phyloP scores from a whole-genome alignment of 192 early-diverging fungal genomes.

The Coemansia sp. region DNA sequence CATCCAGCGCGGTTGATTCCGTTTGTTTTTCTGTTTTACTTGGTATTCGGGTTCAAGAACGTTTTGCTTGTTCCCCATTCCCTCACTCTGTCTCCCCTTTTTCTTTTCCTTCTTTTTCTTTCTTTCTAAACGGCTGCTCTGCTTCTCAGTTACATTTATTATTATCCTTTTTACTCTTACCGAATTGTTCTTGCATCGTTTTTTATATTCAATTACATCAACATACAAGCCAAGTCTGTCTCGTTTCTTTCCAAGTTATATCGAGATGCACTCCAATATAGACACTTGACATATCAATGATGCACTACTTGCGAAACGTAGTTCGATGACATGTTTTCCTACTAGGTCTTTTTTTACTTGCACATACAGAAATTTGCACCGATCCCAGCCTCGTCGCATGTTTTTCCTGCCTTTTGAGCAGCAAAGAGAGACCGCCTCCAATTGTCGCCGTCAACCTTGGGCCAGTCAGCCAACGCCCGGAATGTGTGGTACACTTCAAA shows the following conservation, averaged over 20 bases:
- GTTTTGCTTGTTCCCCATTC: too few relatives aligned
- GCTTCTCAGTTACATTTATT: constrained; percentile 2
- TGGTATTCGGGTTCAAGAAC: not conserved
- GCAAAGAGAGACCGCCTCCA: constrained; percentile 39
- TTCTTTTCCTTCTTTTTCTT: not conserved
- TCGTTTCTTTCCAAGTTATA: not conserved
- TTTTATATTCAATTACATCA: not conserved
- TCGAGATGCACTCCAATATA: not conserved
- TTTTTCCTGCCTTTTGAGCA: constrained; percentile 26
- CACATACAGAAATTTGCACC: constrained; percentile 45
- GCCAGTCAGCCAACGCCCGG: constrained; percentile 42
- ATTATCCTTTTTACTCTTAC: not conserved
- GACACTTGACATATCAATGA: not conserved
- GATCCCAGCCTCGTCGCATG: constrained; percentile 41
- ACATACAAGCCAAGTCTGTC: not conserved
- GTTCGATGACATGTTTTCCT: too few relatives aligned
- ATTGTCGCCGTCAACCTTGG: constrained; percentile 17
- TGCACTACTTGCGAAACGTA: not conserved
- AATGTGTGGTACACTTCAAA: constrained; percentile 46
- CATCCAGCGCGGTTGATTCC: constrained; percentile 35
- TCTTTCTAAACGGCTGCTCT: not conserved
- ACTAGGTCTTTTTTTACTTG: constrained; percentile 3
- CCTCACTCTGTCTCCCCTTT: not conserved
- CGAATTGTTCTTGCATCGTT: not conserved
- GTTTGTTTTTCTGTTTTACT: not conserved